Evolutionary conservation across 805 yeast species (phyloP).

Genomic region (Suhomyces sp.): DNA sequence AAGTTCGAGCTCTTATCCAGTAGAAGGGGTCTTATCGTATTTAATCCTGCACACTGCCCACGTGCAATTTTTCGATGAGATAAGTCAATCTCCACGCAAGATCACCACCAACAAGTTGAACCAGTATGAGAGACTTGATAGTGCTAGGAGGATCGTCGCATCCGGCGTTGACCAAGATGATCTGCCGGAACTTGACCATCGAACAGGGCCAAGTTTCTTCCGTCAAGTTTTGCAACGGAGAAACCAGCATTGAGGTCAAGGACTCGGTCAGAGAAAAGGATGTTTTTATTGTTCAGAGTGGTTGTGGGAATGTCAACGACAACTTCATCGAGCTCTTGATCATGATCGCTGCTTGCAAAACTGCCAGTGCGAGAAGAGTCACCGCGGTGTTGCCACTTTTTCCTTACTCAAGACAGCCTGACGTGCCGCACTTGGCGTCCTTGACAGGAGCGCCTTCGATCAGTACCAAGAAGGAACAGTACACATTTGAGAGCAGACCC

Average conservation of each 20-base stretch:
- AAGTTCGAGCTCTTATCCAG: background rate
- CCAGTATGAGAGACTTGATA: conserved; percentile 71
- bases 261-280: conserved; percentile 96
- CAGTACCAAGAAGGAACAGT: conserved; percentile 31
- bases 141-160: conserved; percentile 91
- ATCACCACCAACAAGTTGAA: background rate
- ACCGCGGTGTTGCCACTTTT: conserved; percentile 91
- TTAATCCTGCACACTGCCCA: background rate
- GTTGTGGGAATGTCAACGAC: conserved; percentile 87
- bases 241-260: conserved; percentile 78
- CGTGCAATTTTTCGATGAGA: background rate
- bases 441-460: conserved; percentile 68
- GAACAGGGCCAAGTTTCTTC: conserved; percentile 64
- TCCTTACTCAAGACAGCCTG: conserved; percentile 96
- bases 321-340: conserved; percentile 78
- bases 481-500: conserved; percentile 51
- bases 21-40: background rate
- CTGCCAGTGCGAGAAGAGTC: conserved; percentile 83
- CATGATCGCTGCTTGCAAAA: conserved; percentile 87
- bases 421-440: conserved; percentile 68
- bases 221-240: conserved; percentile 81
- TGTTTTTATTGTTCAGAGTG: conserved; percentile 85
- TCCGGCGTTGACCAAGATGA: conserved; percentile 68
- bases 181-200: conserved; percentile 75
- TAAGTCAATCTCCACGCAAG: background rate